phyloP scores from a whole-genome alignment of 176 grass and related monocot genomes.

The Aegilops tauschii region DNA sequence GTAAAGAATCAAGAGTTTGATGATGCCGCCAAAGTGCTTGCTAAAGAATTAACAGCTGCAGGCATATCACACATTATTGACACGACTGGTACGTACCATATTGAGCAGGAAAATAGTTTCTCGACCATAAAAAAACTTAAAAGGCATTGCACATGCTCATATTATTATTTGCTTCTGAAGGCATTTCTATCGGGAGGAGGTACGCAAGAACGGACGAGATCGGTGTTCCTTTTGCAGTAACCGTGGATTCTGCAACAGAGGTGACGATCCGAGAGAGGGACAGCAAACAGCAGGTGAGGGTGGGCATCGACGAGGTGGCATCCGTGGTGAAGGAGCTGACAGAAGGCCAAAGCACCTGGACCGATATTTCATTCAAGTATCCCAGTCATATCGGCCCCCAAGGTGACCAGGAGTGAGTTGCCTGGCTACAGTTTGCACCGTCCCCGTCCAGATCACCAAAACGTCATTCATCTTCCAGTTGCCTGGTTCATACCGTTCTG shows the following conservation, averaged over 20 bases:
- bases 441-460: not conserved
- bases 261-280: constrained; percentile 68
- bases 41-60: constrained; percentile 47
- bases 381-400: constrained; percentile 39
- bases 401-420: constrained; percentile 51
- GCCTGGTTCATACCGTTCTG: not conserved
- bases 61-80: constrained; percentile 76
- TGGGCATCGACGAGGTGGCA: constrained; percentile 49
- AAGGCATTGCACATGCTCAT: not conserved
- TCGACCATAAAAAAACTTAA: not conserved
- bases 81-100: constrained; percentile 46
- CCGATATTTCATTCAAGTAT: constrained; percentile 46
- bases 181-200: constrained; percentile 67
- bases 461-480: not conserved
- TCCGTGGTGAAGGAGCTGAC: constrained; percentile 60
- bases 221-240: constrained; percentile 68
- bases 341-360: constrained; percentile 68
- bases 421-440: not conserved
- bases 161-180: constrained; percentile 22
- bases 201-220: constrained; percentile 79
- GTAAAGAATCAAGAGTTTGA: constrained; percentile 70
- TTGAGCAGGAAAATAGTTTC: not conserved
- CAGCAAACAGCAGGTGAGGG: constrained; percentile 66
- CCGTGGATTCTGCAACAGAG: constrained; percentile 48
- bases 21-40: constrained; percentile 55